Percentiles rank a stretch among this genome's conserved stretches.
phyloP scores from a whole-genome alignment of 2,329 filamentous ascomycete species.

The Cladosporium cucumerinum region DNA sequence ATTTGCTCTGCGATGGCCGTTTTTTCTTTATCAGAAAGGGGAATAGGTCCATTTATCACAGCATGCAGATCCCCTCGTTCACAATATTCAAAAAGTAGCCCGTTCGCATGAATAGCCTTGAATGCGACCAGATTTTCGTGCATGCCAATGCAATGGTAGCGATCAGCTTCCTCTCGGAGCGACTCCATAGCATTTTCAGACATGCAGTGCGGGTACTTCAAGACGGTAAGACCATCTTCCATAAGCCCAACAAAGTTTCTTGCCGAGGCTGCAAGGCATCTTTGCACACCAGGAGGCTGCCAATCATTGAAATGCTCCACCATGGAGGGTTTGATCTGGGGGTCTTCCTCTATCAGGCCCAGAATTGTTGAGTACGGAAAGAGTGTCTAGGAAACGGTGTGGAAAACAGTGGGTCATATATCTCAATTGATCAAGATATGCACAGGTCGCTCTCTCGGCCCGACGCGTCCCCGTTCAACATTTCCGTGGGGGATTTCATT shows the following conservation, averaged over 20 bases:
- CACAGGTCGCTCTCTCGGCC: no score
- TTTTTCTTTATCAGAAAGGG: constrained; percentile 1
- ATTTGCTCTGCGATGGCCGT: constrained; percentile 4
- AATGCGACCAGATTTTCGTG: constrained; percentile 12
- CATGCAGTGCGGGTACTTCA: constrained; percentile 15
- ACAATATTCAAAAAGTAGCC: constrained; percentile 17
- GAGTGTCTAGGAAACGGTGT: no score
- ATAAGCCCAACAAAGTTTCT: constrained; percentile 14
- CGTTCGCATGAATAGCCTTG: constrained; percentile 4
- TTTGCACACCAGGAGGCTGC: no score
- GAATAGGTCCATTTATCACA: not conserved
- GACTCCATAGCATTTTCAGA: not conserved
- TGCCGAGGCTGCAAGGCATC: no score
- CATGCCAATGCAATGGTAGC: constrained; percentile 6
- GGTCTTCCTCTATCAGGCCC: no score
- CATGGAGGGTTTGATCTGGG: no score
- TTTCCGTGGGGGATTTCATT: no score
- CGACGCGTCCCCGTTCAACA: no score
- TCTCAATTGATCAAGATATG: no score
- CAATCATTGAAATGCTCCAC: no score
- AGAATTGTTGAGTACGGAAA: no score
- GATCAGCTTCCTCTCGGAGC: constrained; percentile 12
- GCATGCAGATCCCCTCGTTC: constrained; percentile 5
- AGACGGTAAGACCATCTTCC: constrained; percentile 14
- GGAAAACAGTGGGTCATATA: no score